Evolutionary conservation across 192 early-diverging fungal species (phyloP).

Genomic region (Umbelopsis ramanniana): DNA sequence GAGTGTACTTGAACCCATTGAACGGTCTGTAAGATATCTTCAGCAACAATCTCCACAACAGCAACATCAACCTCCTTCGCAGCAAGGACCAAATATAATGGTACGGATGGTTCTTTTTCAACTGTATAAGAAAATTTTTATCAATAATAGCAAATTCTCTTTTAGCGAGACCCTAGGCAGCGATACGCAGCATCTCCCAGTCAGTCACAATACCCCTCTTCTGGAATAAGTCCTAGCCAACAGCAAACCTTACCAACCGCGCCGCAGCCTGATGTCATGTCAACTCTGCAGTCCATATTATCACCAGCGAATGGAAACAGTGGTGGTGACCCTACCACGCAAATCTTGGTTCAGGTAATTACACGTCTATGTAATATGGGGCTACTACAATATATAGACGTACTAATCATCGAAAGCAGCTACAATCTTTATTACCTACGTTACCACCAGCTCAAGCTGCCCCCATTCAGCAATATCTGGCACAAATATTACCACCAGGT

Average conservation of each 20-base stretch:
- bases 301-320: neutral
- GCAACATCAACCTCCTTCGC: neutral
- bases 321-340: slow-evolving; percentile 23
- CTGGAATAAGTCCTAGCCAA: neutral
- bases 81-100: neutral
- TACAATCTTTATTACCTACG: slow-evolving; percentile 39
- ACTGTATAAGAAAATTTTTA: neutral
- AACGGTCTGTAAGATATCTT: slow-evolving; percentile 46
- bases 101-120: neutral
- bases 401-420: slow-evolving; percentile 13
- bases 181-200: neutral
- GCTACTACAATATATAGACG: neutral
- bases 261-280: neutral
- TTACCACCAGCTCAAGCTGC: slow-evolving; percentile 32
- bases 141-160: neutral
- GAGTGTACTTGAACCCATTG: slow-evolving; percentile 55
- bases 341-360: slow-evolving; percentile 35
- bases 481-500: slow-evolving; percentile 23
- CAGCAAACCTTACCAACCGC: neutral
- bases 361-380: neutral
- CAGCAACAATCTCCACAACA: slow-evolving; percentile 39
- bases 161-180: slow-evolving; percentile 17
- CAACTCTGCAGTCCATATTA: slow-evolving; percentile 23
- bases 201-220: neutral
- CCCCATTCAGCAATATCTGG: slow-evolving; percentile 38